Evolutionary conservation across 257 asterid genomes (phyloP).

Genomic region (Jacaranda mimosifolia): DNA sequence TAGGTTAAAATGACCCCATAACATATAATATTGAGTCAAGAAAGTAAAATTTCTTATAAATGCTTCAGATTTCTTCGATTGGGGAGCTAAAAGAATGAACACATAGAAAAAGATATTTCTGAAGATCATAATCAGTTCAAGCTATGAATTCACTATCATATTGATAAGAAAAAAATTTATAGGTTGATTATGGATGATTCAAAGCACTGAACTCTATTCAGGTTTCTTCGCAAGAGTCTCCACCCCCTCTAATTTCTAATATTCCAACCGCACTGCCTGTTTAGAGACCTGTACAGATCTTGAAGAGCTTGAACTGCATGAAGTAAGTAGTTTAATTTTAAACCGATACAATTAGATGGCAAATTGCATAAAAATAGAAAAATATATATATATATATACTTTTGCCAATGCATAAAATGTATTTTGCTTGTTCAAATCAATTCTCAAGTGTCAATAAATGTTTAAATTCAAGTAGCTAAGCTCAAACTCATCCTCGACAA

Average conservation of each 20-base stretch:
- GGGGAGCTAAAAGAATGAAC: slow-evolving; percentile 51
- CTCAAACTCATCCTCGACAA: too few species aligned
- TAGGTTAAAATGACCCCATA: neutral
- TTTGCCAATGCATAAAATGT: too few species aligned
- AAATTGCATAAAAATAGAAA: too few species aligned
- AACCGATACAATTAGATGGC: too few species aligned
- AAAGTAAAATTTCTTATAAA: slow-evolving; percentile 54
- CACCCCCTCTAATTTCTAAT: slow-evolving; percentile 73
- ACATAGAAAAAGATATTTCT: neutral
- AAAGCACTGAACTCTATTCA: slow-evolving; percentile 79
- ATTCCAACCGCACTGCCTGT: slow-evolving; percentile 61
- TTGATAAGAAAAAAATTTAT: slow-evolving; percentile 46
- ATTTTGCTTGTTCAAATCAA: too few species aligned
- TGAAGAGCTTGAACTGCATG: slow-evolving; percentile 81
- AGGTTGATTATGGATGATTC: slow-evolving; percentile 71
- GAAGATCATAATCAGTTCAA: neutral
- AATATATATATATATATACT: too few species aligned
- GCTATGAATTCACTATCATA: neutral
- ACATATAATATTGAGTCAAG: slow-evolving; percentile 4
- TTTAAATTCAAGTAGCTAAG: too few species aligned
- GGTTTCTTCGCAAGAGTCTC: slow-evolving; percentile 84
- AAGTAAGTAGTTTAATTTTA: slow-evolving; percentile 5
- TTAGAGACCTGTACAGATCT: slow-evolving; percentile 69
- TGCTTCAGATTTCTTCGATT: slow-evolving; percentile 71
- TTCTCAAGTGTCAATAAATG: too few species aligned